Base-by-base conservation (phyloP, 2,329 filamentous ascomycete genomes). In the Monosporascus sp. region DNA sequence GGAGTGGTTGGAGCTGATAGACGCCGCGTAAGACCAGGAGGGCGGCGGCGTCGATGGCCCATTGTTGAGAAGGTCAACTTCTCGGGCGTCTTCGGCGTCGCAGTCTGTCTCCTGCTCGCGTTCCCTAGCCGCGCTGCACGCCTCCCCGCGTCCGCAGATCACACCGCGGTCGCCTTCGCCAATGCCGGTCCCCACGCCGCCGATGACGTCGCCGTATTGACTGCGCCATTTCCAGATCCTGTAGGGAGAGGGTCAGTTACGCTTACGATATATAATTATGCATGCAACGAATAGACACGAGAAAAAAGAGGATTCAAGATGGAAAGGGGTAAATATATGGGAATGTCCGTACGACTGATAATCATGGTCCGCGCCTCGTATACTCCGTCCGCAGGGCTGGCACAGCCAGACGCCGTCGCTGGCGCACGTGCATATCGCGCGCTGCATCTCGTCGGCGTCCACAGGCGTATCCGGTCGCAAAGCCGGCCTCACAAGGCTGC, bases 181-280 rank as follows among this genome's bases (percentile, higher is more conserved):
- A 31, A 96, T 90, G 5, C 92, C 92, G 0, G 89, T 92, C 24
- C 91, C 91, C 0, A 95, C 78, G 2, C 90, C 90, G 20, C 85
- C 86, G 3, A 92, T 87, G 0, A 90, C 85, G 59, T 90, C 88
- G 17, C 86, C 87, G 68, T 96, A 97, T 24, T 90, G 84, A 41
- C 84, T 90, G 49, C 92, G 86, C 92, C 92, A 97, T 57, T 84
- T 88, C 91, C 92, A 97, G 52, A 92, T 90, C 4, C 82, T 85
- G 54, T 37, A 19, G 56, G 36, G 27, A 27, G 34, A 24, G 19
- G 22, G 51, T 55, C 24, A 52, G 56, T 54, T 37, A 16, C 38
- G 24, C 36, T 20, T 22, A 47, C 9, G 46, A n/a, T 19, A 19
- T 31, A 14, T 47, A 19, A 34, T 11, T 2, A 26, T 46, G 22